Percentiles rank a stretch among this genome's conserved stretches.
phyloP scores from a whole-genome alignment of 2,329 filamentous ascomycete species.

The Pseudocercospora eumusae region DNA sequence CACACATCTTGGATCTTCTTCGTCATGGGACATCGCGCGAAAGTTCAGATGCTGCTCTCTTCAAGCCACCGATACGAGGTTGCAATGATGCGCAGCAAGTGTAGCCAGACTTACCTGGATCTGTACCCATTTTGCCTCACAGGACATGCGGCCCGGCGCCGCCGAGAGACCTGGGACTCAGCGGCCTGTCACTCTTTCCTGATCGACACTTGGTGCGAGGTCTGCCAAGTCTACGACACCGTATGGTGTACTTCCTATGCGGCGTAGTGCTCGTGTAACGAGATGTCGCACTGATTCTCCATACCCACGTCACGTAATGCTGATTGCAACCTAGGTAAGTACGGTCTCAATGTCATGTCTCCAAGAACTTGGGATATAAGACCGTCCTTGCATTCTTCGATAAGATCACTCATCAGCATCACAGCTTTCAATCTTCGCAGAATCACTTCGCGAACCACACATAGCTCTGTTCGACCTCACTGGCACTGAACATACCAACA shows the following conservation, averaged over 20 bases:
- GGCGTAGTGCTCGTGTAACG: background rate
- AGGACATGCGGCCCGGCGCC: background rate
- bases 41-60: background rate
- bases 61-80: background rate
- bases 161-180: background rate
- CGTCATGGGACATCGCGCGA: background rate
- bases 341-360: background rate
- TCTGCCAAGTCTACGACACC: background rate
- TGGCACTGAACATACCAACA: conserved; percentile 22
- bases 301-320: background rate
- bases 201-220: background rate
- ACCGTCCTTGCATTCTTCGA: background rate
- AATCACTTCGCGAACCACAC: background rate
- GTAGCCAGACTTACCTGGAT: background rate
- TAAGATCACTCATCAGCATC: background rate
- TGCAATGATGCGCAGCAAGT: background rate
- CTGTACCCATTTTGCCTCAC: background rate
- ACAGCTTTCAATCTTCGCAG: background rate
- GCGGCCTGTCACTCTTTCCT: background rate
- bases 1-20: background rate
- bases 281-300: background rate
- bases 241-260: background rate
- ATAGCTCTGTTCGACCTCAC: background rate
- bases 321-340: background rate
- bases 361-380: background rate